Percentiles rank a stretch among this genome's conserved stretches.
phyloP scores from a whole-genome alignment of 208 protist genomes.

The Angomonas desouzai region DNA sequence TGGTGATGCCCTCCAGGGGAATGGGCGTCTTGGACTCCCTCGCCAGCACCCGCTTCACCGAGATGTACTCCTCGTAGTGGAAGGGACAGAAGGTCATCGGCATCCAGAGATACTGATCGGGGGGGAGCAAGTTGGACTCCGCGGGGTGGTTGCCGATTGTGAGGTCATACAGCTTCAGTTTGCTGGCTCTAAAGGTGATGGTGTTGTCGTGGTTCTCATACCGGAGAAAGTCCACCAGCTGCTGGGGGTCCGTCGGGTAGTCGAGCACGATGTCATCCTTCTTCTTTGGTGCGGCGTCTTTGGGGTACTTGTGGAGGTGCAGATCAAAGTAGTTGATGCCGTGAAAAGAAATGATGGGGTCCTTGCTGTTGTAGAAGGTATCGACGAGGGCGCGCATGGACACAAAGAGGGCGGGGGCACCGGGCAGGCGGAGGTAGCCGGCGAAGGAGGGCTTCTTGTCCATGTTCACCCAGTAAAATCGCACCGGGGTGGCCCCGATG shows the following conservation, averaged over 20 bases:
- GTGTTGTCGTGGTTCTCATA: slow-evolving; percentile 16
- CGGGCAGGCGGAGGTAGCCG: slow-evolving; percentile 15
- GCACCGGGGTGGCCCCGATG: background rate
- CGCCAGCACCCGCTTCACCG: background rate
- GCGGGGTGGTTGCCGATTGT: background rate
- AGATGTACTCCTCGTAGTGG: background rate
- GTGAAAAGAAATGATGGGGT: slow-evolving; percentile 12
- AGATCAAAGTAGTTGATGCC: slow-evolving; percentile 35
- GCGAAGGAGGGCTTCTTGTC: slow-evolving; percentile 33
- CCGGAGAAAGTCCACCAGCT: slow-evolving; percentile 38
- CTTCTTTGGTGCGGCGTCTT: slow-evolving; percentile 16
- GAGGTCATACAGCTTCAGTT: slow-evolving; percentile 6
- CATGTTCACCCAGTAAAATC: slow-evolving; percentile 39
- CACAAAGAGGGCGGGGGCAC: slow-evolving; percentile 32
- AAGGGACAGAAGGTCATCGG: background rate
- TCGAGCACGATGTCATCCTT: slow-evolving; percentile 18
- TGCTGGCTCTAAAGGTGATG: slow-evolving; percentile 12
- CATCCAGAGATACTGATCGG: background rate
- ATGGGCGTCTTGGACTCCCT: background rate
- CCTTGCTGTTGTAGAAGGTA: slow-evolving; percentile 10
- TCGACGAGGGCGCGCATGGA: slow-evolving; percentile 20
- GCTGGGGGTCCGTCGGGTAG: slow-evolving; percentile 30
- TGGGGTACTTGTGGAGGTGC: slow-evolving; percentile 14
- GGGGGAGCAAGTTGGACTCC: background rate
- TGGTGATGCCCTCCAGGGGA: slow-evolving; percentile 4